Base-by-base conservation (phyloP, 352 stramenopile genomes). In the Lagenidium sp. region DNA sequence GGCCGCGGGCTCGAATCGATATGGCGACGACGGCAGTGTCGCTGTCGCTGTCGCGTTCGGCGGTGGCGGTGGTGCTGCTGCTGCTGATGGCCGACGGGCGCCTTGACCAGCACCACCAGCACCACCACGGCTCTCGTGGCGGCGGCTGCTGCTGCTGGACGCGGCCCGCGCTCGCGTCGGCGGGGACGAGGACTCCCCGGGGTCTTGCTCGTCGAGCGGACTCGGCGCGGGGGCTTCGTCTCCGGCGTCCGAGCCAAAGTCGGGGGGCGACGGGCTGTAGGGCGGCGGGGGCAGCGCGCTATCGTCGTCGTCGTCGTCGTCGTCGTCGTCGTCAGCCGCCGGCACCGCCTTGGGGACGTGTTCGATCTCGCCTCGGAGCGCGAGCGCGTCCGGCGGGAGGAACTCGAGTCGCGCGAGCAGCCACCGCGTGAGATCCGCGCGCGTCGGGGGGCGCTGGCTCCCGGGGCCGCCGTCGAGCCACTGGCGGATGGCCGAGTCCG, bases 381-480 rank as follows among this genome's bases (percentile, higher is more conserved):
- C 30, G 28, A 23, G 42, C 36, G 6, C 34, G 8, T 50, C 41
- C 8, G 11, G 34, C n/a, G 8, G 20, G 12, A 48, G 34, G 8
- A 79, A 35, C 2, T 71, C 28, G 63, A 82, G 73, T 31, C 72
- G 69, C 15, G 57, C 47, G 24, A 88, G 63, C 45, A 88, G 50
- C 72, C 76, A 88, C 21, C 44, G 37, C 11, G 59, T 59, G 25
- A 82, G 59, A 23, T 85, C 60, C 24, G 80, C 58, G 28, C 63
- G 66, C 13, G 58, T 46, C 4, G 70, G 76, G 4, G 71, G 21
- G 23, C 19, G 43, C 36, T 24, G 55, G 36, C 4, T 55, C 46
- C 11, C 48, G n/a, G n/a, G n/a, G n/a, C n/a, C n/a, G 47, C 13
- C 45, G 49, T 4, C 39, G 45, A 28, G 46, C 50, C 54, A 85